Conservation (phyloP, 768 basidiomycete genomes). For the Panaeolus cyanescens region DNA sequence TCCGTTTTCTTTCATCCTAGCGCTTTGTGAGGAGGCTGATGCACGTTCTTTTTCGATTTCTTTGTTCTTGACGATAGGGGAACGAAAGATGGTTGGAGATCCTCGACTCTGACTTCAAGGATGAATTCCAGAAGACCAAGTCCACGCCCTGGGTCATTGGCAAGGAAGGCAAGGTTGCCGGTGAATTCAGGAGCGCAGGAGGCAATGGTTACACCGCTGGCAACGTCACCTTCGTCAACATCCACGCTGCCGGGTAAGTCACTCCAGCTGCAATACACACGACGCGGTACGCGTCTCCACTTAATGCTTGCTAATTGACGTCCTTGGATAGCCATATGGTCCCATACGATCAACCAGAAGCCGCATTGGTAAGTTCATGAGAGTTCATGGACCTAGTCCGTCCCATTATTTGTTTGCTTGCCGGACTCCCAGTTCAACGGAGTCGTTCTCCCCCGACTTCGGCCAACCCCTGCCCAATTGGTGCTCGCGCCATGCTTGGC, state of each 20-base stretch:
- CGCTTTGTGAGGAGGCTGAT: neutral
- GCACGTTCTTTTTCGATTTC: neutral
- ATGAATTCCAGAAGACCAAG: conserved; percentile 55
- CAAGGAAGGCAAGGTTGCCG: conserved; percentile 55
- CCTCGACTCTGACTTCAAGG: conserved; percentile 62
- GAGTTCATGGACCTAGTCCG: neutral
- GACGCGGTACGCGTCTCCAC: neutral
- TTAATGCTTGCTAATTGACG: conserved; percentile 3
- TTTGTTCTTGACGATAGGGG: conserved; percentile 43
- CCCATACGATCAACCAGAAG: conserved; percentile 85
- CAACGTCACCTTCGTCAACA: conserved; percentile 78
- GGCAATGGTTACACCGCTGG: conserved; percentile 67
- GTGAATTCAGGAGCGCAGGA: conserved; percentile 72
- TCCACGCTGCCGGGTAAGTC: conserved; percentile 80
- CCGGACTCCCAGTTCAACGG: neutral
- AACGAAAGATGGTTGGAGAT: conserved; percentile 76
- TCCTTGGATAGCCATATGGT: conserved; percentile 70
- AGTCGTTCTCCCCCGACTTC: neutral
- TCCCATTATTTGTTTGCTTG: neutral
- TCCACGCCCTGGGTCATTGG: conserved; percentile 59
- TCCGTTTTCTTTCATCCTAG: neutral
- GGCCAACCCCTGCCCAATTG: neutral
- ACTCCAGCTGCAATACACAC: neutral
- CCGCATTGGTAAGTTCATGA: conserved; percentile 58
- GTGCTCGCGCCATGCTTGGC: conserved; percentile 1